A percentile compares a stretch with the other conserved stretches of the same genome.
Evolutionary conservation across 1,139 yeast species (phyloP).

Genomic region (Lodderomyces parapsilosis): DNA sequence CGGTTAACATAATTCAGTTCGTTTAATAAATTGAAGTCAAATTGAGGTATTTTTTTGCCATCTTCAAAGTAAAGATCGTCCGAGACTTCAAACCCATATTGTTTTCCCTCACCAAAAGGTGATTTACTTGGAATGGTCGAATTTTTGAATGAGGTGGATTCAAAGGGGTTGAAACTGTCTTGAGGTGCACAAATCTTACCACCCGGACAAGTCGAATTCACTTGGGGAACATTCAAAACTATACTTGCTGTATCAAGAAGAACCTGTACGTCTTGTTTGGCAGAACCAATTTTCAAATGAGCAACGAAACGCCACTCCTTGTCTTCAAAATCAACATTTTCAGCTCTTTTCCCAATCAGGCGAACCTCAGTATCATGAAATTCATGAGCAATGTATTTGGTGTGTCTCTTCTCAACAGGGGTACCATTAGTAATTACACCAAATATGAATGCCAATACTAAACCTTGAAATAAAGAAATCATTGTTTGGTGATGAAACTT

Average conservation of each 20-base stretch:
- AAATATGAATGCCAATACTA: neutral
- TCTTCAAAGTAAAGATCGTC: constrained; percentile 26
- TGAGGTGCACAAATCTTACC: neutral
- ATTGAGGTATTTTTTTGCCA: constrained; percentile 8
- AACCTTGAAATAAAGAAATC: neutral
- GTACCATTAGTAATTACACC: neutral
- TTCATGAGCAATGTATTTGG: neutral
- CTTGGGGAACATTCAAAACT: neutral
- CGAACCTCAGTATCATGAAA: neutral
- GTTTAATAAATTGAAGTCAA: constrained; percentile 20
- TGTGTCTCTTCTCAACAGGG: neutral
- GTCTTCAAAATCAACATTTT: neutral
- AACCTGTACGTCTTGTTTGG: neutral
- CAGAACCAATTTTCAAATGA: neutral
- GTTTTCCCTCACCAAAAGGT: constrained; percentile 23
- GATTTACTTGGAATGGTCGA: neutral
- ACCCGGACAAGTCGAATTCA: neutral
- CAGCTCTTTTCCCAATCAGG: neutral
- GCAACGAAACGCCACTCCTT: neutral
- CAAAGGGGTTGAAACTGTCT: neutral
- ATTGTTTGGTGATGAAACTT: neutral
- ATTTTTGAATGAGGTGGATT: neutral
- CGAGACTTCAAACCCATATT: constrained; percentile 57
- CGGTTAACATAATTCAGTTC: constrained; percentile 13
- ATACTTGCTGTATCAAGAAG: neutral